Percentiles rank a stretch among this genome's conserved stretches.
Evolutionary conservation across 2,329 filamentous ascomycete species (phyloP).

Genomic region (Epichloe brachyelytri): DNA sequence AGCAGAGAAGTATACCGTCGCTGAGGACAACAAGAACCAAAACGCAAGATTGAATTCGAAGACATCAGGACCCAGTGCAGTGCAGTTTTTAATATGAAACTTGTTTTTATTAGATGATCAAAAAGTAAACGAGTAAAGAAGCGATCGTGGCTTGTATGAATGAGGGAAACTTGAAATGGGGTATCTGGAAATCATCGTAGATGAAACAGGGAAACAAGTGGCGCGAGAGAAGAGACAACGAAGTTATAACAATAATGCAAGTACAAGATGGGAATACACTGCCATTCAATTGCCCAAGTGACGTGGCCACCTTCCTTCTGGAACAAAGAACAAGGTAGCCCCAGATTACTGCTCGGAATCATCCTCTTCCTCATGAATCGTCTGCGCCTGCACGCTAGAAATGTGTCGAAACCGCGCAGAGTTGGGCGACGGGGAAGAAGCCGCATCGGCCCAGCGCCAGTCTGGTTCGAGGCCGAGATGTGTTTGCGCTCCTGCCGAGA

Average conservation of each 20-base stretch:
- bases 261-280: not conserved
- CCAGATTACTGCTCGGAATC: conserved; percentile 35
- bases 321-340: too few relatives aligned
- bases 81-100: not conserved
- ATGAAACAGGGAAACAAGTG: not conserved
- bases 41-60: not conserved
- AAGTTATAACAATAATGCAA: not conserved
- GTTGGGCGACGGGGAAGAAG: conserved; percentile 14
- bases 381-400: conserved; percentile 46
- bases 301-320: too few relatives aligned
- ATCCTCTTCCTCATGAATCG: conserved; percentile 62
- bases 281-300: too few relatives aligned
- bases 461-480: conserved; percentile 20
- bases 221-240: not conserved
- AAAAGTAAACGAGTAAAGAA: not conserved
- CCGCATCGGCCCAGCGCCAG: conserved; percentile 24
- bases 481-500: not conserved
- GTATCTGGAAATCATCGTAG: conserved; percentile 5
- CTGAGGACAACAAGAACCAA: conserved; percentile 17
- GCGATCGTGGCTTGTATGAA: not conserved
- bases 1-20: conserved; percentile 36
- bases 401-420: conserved; percentile 24
- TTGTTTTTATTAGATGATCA: not conserved
- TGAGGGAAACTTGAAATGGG: not conserved
- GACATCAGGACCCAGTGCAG: not conserved